These are phyloP conservation scores for Amaranthus palmeri DNA, from an alignment of 148 eudicot species.

Conservation along the genomic window DNA sequence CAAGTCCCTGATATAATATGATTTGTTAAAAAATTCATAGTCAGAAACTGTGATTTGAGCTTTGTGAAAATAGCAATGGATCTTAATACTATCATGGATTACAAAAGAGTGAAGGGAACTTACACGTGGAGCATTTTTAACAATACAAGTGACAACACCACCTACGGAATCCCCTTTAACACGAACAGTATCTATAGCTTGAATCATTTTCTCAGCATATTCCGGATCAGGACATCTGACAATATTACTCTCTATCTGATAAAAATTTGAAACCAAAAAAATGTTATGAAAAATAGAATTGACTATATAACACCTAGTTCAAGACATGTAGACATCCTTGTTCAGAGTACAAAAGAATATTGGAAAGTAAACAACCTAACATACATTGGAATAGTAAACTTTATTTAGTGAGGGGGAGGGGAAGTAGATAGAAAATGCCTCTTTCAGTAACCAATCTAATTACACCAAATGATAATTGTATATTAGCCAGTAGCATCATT, in stretches of 20 bases:
- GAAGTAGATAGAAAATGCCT: neutral
- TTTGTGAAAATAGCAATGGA: neutral
- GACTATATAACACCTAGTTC: neutral
- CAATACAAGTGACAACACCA: conserved; percentile 95
- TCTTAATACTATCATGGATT: neutral
- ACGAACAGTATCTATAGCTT: conserved; percentile 85
- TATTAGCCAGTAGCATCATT: too few species aligned
- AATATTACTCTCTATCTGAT: conserved; percentile 91
- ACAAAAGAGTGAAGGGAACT: conserved; percentile 21
- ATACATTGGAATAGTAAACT: too few species aligned
- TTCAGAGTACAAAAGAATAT: neutral
- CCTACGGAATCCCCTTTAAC: conserved; percentile 97
- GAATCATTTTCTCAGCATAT: conserved; percentile 97
- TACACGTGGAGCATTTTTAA: conserved; percentile 89
- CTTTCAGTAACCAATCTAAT: neutral
- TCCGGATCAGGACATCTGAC: conserved; percentile 92
- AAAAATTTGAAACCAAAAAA: conserved; percentile 21
- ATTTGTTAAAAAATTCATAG: neutral
- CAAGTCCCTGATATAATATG: conserved; percentile 63
- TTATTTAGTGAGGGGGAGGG: too few species aligned
- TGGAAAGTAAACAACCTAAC: neutral
- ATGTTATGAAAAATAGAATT: conserved; percentile 4
- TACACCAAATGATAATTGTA: too few species aligned
- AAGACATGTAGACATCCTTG: neutral
- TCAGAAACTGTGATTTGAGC: neutral